A percentile compares a stretch with the other conserved stretches of the same genome.
phyloP scores from a whole-genome alignment of 1,139 yeast species.

The Eremothecium gossypii region DNA sequence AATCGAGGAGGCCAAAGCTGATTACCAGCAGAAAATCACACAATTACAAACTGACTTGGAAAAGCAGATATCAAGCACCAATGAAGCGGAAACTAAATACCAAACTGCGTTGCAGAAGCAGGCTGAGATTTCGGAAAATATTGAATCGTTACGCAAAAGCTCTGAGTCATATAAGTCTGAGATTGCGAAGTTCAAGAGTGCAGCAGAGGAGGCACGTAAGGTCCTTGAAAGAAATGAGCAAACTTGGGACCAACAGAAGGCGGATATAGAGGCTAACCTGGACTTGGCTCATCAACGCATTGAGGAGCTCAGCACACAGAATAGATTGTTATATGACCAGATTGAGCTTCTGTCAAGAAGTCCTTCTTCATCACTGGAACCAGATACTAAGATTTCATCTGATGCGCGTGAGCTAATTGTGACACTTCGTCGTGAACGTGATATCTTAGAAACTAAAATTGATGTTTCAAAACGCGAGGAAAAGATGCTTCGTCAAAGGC shows the following conservation, averaged over 20 bases:
- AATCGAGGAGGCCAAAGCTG: conserved; percentile 29
- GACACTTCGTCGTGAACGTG: conserved; percentile 69
- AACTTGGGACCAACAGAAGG: conserved; percentile 38
- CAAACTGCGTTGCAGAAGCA: conserved; percentile 51
- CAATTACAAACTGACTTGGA: conserved; percentile 40
- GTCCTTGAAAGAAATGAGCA: conserved; percentile 32
- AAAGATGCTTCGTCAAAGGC: conserved; percentile 31
- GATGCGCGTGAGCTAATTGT: conserved; percentile 45
- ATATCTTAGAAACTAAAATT: conserved; percentile 54
- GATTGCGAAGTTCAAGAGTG: conserved; percentile 31
- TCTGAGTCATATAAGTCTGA: conserved; percentile 33
- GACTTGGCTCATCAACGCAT: conserved; percentile 38
- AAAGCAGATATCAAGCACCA: conserved; percentile 41
- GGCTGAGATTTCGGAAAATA: conserved; percentile 42
- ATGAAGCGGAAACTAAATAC: conserved; percentile 47
- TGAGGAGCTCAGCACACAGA: conserved; percentile 56
- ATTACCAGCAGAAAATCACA: conserved; percentile 33
- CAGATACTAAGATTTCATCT: conserved; percentile 8
- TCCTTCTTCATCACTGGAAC: background rate
- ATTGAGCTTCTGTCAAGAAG: conserved; percentile 39
- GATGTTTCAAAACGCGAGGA: conserved; percentile 32
- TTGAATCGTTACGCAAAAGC: conserved; percentile 39
- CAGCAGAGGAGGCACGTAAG: conserved; percentile 29
- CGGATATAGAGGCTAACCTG: conserved; percentile 46
- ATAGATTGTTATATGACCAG: conserved; percentile 59